Base-by-base conservation (phyloP, 805 yeast genomes). In the Sugiyamaella floridensis region DNA sequence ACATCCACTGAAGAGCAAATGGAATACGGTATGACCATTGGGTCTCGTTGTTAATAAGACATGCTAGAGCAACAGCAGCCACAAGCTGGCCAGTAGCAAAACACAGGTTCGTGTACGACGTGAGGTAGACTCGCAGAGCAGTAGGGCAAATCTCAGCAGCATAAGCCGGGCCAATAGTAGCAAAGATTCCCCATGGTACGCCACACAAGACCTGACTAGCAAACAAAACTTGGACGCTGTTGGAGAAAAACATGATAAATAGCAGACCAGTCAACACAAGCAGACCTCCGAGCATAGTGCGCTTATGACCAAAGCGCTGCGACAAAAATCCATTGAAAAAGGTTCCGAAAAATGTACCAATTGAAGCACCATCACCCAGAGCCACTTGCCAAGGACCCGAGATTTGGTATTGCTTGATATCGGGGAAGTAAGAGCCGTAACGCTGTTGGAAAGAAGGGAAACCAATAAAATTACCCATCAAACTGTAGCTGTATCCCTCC, bases 111-210 rank as follows among this genome's bases (percentile, higher is more conserved):
- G 75, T 75, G 55, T 70, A 74, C 8, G 80, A 72, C 16, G 82
- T 74, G 48, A 79, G 66, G 56, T 75, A 76, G 40, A 69, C 66
- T 54, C 83, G 69, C 49, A 79, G 66, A 6, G 71, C 72, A 7
- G 75, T 59, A 0, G 83, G 83, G 57, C 80, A 73, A 19, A 79
- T 77, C 58, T 80, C 85, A n/a, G 80, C 68, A 18, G 83, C 80
- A 58, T 80, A 80, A 1, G 79, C 64, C 7, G 78, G 74, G 2
- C 78, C 70, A 57, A 79, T 61, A 26, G 78, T 71, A 51, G 73
- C 78, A 59, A 78, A 78, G 8, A 72, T 69, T 49, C 85, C 84
- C 79, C 81, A 79, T 56, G 79, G 72, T 20, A 77, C 37, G 11
- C 63, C 53, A 6, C 34, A 46, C 26, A 50, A 22, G 15, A 50